A percentile compares a stretch with the other conserved stretches of the same genome.
Conservation (phyloP, 495 filamentous ascomycete genomes). For the Tuber melanosporum region DNA sequence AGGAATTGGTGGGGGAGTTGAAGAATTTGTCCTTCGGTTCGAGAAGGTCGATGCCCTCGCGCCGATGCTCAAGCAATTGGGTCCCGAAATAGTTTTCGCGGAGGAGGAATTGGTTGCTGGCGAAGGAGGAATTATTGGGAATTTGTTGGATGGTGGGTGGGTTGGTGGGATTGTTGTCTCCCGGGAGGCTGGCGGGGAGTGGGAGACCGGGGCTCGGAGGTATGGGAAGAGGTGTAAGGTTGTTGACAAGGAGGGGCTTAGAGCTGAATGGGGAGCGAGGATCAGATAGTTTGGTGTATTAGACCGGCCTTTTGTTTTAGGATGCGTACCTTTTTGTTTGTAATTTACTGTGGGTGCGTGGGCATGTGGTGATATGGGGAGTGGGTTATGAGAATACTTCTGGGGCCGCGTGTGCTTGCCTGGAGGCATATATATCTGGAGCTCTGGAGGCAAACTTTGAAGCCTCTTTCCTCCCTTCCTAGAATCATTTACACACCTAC, state of each 20-base stretch:
- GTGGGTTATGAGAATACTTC: background rate
- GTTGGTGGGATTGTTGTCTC: constrained; percentile 31
- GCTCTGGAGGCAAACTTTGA: background rate
- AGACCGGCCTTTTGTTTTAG: constrained; percentile 10
- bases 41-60: constrained; percentile 18
- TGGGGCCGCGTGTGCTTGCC: background rate
- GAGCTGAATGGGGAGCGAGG: constrained; percentile 27
- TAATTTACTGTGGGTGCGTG: background rate
- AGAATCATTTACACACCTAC: background rate
- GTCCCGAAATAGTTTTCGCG: constrained; percentile 33
- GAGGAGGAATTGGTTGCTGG: constrained; percentile 31
- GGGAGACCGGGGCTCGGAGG: constrained; percentile 28
- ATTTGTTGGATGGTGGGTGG: constrained; percentile 29
- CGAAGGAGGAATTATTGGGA: constrained; percentile 13
- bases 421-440: background rate
- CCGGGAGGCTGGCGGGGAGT: constrained; percentile 14
- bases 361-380: background rate
- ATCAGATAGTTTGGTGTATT: constrained; percentile 20
- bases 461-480: background rate
- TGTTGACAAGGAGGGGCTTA: constrained; percentile 24
- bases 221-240: constrained; percentile 31
- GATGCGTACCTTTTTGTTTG: constrained; percentile 6
- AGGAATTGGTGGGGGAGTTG: background rate
- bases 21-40: constrained; percentile 1
- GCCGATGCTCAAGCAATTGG: constrained; percentile 33